Evolutionary conservation across 257 asterid genomes (phyloP).

Genomic region (Ajuga chamaepitys): DNA sequence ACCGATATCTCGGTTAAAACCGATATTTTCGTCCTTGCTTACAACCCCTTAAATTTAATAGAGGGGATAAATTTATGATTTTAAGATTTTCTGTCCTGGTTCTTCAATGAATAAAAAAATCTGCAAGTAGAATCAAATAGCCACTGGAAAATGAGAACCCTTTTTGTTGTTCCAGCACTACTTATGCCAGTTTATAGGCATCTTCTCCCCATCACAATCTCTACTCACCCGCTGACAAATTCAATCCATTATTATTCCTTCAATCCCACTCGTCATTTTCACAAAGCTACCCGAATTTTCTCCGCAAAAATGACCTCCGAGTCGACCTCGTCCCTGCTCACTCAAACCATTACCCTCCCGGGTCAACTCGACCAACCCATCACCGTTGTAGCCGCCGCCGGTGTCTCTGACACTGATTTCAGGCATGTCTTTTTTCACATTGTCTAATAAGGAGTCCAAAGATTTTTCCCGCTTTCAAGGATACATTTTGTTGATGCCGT

Average conservation of each 20-base stretch:
- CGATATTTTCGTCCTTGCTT: too few species aligned
- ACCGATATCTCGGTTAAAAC: too few species aligned
- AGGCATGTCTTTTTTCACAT: conserved; percentile 28
- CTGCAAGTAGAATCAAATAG: too few species aligned
- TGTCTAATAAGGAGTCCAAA: neutral
- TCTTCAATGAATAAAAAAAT: too few species aligned
- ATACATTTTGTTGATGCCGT: neutral
- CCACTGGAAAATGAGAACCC: conserved; percentile 5
- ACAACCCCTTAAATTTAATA: too few species aligned
- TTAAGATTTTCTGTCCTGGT: too few species aligned
- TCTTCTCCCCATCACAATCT: conserved; percentile 10
- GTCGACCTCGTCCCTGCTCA: conserved; percentile 32
- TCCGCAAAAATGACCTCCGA: conserved; percentile 45
- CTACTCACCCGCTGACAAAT: conserved; percentile 16
- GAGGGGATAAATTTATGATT: too few species aligned
- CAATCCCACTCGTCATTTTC: conserved; percentile 7
- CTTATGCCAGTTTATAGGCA: conserved; percentile 18
- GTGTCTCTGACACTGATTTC: conserved; percentile 68
- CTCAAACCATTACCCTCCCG: conserved; percentile 50
- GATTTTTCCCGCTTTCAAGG: neutral
- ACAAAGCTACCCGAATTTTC: conserved; percentile 10
- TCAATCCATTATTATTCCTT: conserved; percentile 16
- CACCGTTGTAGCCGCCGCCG: conserved; percentile 55
- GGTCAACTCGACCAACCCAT: conserved; percentile 53
- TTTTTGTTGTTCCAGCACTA: neutral